Base-by-base conservation (phyloP, 2,329 filamentous ascomycete species). In the Paraphaeosphaeria minitans region DNA sequence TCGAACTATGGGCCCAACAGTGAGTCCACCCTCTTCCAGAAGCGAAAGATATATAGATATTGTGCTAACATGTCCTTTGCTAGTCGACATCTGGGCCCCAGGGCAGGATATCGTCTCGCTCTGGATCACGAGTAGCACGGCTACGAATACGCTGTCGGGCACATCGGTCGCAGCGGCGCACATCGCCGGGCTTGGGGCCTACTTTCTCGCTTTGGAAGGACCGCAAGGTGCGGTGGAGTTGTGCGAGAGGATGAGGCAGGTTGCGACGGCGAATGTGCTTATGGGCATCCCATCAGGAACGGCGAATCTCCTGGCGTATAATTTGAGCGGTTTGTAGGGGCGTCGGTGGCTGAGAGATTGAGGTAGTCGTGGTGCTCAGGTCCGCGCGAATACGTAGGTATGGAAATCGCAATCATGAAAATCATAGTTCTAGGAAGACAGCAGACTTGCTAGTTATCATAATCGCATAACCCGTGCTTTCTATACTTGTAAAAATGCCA, bases 31-130 rank as follows among this genome's bases (percentile, higher is more conserved):
- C 35, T 37, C 3, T 39, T 4, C 4, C 35, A n/a, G 9, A 39
- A 4, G 1, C 13, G 12, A 39, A 2, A 16, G 13, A 39, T 16
- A n/a, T n/a, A n/a, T n/a, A n/a, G n/a, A n/a, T n/a, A n/a, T n/a
- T n/a, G n/a, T 39, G 16, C 35, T 39, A n/a, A 39, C 14, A n/a
- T 3, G 4, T 1, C 14, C 14, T 14, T 16, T n/a, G 35, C 12
- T n/a, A 58, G 70, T 77, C 37, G 71, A 75, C 37, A 65, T 77
- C 13, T 74, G 66, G 31, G 75, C 72, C 5, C 74, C 75, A 1
- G 75, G 75, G 8, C 64, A 64, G 13, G 58, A 65, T 8, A 69
- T 77, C 33, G 72, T 76, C 1, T 82, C 78, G 60, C 76, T 84
- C 19, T 85, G 63, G 62, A 56, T 56, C 31, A 58, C 78, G 21